Conservation (phyloP, 2,329 filamentous ascomycete species). For the Fusarium euwallaceae region DNA sequence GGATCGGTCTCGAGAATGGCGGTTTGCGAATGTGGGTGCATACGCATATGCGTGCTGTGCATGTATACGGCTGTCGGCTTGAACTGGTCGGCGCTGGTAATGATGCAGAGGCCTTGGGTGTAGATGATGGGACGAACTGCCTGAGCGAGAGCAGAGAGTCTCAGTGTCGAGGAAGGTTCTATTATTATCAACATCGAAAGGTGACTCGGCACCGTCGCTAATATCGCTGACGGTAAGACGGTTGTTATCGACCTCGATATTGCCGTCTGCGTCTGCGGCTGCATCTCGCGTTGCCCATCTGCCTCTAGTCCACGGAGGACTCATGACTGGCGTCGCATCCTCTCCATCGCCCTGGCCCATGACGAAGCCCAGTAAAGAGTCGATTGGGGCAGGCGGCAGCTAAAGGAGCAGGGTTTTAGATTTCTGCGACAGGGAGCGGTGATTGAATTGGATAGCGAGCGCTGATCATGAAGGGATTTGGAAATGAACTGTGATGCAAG, state of each 20-base stretch:
- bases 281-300: constrained; percentile 30
- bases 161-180: constrained; percentile 47
- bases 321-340: constrained; percentile 35
- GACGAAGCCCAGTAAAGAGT: constrained; percentile 35
- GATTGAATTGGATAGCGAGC: constrained; percentile 37
- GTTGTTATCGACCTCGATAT: constrained; percentile 30
- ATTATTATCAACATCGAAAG: constrained; percentile 38
- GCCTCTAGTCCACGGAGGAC: constrained; percentile 39
- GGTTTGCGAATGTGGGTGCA: constrained; percentile 35
- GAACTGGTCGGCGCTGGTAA: constrained; percentile 27
- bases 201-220: constrained; percentile 33
- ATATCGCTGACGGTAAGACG: constrained; percentile 25
- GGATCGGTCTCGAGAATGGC: constrained; percentile 31
- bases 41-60: constrained; percentile 35
- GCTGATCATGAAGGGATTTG: constrained; percentile 46
- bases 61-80: constrained; percentile 28
- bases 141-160: constrained; percentile 42
- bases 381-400: constrained; percentile 30
- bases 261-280: constrained; percentile 26
- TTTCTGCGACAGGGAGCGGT: constrained; percentile 41
- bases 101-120: constrained; percentile 38
- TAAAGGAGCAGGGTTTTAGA: constrained; percentile 38
- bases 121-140: constrained; percentile 35
- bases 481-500: constrained; percentile 45
- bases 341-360: constrained; percentile 45